Conservation (phyloP, 1,139 yeast species). For the Blastobotrys illinoisensis region DNA sequence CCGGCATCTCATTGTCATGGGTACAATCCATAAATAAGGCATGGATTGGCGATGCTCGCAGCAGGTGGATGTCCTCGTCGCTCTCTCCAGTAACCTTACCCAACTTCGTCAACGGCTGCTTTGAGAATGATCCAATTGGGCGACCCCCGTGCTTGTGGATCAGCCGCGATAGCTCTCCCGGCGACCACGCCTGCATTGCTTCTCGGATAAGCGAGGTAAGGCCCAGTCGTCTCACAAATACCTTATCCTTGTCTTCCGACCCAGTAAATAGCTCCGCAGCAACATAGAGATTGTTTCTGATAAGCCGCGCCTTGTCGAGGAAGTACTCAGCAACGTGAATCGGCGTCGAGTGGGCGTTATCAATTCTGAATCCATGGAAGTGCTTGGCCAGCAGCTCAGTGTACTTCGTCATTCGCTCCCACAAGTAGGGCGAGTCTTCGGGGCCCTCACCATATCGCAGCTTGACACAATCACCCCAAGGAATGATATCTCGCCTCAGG, state of each 20-base stretch:
- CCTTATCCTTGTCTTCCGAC: constrained; percentile 81
- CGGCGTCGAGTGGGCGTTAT: constrained; percentile 95
- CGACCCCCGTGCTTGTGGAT: constrained; percentile 92
- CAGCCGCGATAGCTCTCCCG: constrained; percentile 75
- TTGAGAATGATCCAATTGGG: constrained; percentile 79
- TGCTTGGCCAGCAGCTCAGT: constrained; percentile 66
- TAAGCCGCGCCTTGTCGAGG: constrained; percentile 80
- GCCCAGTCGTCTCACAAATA: constrained; percentile 86
- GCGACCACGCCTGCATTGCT: constrained; percentile 96
- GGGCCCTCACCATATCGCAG: constrained; percentile 74
- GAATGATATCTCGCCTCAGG: constrained; percentile 84
- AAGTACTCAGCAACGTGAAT: constrained; percentile 87
- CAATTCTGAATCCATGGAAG: constrained; percentile 87
- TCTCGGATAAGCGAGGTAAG: constrained; percentile 85
- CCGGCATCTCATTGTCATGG: constrained; percentile 89
- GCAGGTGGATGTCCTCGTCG: constrained; percentile 35
- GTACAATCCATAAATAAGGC: constrained; percentile 97
- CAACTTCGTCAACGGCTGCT: constrained; percentile 24
- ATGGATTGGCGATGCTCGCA: constrained; percentile 70
- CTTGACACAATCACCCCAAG: constrained; percentile 97
- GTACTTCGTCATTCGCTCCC: constrained; percentile 84
- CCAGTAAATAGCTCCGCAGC: constrained; percentile 95
- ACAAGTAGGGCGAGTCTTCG: constrained; percentile 79
- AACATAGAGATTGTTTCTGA: constrained; percentile 80
- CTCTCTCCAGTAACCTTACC: constrained; percentile 14